Conservation (phyloP, 371 early-diverging fungal genomes). For the Dichotomocladium elegans region DNA sequence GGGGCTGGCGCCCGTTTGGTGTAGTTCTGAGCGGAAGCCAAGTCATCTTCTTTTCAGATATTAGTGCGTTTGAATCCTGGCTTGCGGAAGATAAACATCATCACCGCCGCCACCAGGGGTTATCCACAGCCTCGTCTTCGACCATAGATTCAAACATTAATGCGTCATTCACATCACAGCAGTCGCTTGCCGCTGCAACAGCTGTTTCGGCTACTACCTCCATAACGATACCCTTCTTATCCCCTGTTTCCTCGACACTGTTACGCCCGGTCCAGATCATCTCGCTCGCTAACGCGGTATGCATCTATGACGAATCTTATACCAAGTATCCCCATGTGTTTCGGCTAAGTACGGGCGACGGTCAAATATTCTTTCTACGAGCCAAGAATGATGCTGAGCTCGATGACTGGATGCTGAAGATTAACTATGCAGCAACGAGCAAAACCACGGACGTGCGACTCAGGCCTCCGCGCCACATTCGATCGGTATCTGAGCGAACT, state of each 20-base stretch:
- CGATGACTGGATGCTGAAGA: constrained; percentile 79
- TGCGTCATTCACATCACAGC: not conserved
- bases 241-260: no score
- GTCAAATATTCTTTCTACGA: constrained; percentile 68
- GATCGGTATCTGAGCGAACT: not conserved
- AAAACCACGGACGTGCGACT: constrained; percentile 63
- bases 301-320: constrained; percentile 68
- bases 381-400: constrained; percentile 63
- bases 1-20: constrained; percentile 75
- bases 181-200: no score
- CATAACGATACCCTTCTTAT: not conserved
- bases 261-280: constrained; percentile 51
- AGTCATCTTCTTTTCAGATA: constrained; percentile 67
- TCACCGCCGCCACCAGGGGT: constrained; percentile 10
- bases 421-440: constrained; percentile 77
- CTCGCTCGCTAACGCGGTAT: constrained; percentile 64
- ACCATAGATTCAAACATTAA: not conserved
- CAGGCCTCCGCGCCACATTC: constrained; percentile 13
- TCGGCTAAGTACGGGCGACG: constrained; percentile 65
- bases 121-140: not conserved
- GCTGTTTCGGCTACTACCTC: no score
- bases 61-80: constrained; percentile 38
- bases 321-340: constrained; percentile 76
- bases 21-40: constrained; percentile 76
- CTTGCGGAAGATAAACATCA: constrained; percentile 26